Percentiles rank a stretch among this genome's conserved stretches.
Conservation (phyloP, 2,329 filamentous ascomycete species). For the Colletotrichum aenigma region DNA sequence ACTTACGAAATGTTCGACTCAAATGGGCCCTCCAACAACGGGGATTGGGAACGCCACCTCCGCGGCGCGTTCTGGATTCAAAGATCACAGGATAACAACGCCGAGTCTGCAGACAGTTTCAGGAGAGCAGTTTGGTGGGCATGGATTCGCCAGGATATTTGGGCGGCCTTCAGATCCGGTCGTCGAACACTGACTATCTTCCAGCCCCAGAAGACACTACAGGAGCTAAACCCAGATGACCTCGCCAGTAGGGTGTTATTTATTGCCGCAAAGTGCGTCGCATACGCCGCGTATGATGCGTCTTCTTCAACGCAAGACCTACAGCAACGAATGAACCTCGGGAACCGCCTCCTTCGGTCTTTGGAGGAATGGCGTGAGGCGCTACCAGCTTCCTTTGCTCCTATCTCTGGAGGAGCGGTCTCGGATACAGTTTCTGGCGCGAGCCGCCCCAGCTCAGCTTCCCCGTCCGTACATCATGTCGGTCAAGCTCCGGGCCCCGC, state of each 20-base stretch:
- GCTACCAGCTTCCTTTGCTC: constrained; percentile 29
- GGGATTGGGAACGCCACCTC: constrained; percentile 62
- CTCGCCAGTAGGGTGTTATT: constrained; percentile 55
- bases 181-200: constrained; percentile 61
- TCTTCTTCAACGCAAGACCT: background rate
- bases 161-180: constrained; percentile 64
- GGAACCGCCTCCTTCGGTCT: background rate
- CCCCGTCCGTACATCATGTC: background rate
- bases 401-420: constrained; percentile 28
- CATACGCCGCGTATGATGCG: constrained; percentile 53
- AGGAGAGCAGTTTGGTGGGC: constrained; percentile 66
- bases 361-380: constrained; percentile 3
- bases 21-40: constrained; percentile 29
- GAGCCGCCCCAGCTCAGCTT: background rate
- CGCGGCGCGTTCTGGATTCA: constrained; percentile 70
- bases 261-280: constrained; percentile 57
- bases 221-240: constrained; percentile 52
- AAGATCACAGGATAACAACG: constrained; percentile 62
- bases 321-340: constrained; percentile 37
- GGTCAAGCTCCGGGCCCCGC: constrained; percentile 19
- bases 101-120: constrained; percentile 55
- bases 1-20: constrained; percentile 68
- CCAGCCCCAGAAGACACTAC: constrained; percentile 51
- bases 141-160: constrained; percentile 67
- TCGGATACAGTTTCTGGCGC: constrained; percentile 11